Base-by-base conservation (phyloP, 345 rosid genomes). In the Toxicodendron radicans region DNA sequence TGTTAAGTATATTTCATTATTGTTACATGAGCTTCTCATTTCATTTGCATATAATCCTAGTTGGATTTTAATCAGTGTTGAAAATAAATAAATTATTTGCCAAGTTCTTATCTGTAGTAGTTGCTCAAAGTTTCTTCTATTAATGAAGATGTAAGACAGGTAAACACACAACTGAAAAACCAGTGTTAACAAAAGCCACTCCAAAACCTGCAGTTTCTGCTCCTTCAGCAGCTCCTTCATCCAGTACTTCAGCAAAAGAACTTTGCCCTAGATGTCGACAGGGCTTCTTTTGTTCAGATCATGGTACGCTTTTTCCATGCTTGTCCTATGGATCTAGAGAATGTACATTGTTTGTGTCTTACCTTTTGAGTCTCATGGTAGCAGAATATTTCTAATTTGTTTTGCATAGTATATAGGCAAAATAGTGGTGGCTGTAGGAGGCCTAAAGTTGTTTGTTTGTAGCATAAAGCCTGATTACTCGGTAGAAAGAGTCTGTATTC, bases 271-370 rank as follows among this genome's bases (percentile, higher is more conserved):
- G 99, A 79, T 95, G 99, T 83, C 85, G 78, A 71, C 99, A 93
- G 83, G 97, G 99, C 57, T 95, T 95, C 89, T 95, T 90, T 83
- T 95, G 98, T 80, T 95, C 99, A 4, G 97, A 90, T 77, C 99
- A 95, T 41, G 99, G 95, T 89, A 90, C 35, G 54, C 58, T 43
- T 51, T 75, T 73, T 58, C 71, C 60, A 10, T 20, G 59, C 69
- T 76, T 16, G 10, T 8, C 62, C 21, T 4, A 33, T 10, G 21
- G 4, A 58, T 32, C 7, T 69, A 46, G 48, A 64, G 52, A 61
- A 10, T 27, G 11, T 27, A 21, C 64, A 41, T 62, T 21, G 16
- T 61, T 32, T 5, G 1, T 18, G 23, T 72, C 67, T 60, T 60
- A 0, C 41, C 14, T 17, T 59, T 13, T 30, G 17, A 9, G n/a